A percentile compares a stretch with the other conserved stretches of the same genome.
Evolutionary conservation across 257 asterid genomes (phyloP).

Genomic region (Leptodermis oblonga): DNA sequence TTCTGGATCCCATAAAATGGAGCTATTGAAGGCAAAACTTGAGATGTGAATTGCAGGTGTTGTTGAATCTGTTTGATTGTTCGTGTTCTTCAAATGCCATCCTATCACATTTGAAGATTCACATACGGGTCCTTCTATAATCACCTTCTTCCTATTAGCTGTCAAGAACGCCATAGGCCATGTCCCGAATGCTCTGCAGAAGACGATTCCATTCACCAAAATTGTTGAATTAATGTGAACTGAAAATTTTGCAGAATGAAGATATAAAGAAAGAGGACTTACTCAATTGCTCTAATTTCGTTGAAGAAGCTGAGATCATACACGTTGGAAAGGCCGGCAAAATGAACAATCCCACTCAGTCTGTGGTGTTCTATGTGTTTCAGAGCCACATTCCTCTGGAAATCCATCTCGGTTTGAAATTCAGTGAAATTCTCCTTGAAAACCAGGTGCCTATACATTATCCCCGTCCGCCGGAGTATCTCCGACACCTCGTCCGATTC

Average conservation of each 20-base stretch:
- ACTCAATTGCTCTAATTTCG: slow-evolving; percentile 72
- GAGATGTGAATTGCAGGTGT: slow-evolving; percentile 61
- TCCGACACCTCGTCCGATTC: slow-evolving; percentile 51
- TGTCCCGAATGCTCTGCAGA: slow-evolving; percentile 69
- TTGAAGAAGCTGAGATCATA: slow-evolving; percentile 81
- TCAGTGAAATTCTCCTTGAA: slow-evolving; percentile 78
- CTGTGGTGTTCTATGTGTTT: slow-evolving; percentile 87
- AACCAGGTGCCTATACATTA: slow-evolving; percentile 83
- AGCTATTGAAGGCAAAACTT: slow-evolving; percentile 84
- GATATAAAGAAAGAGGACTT: slow-evolving; percentile 23
- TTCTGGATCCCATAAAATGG: slow-evolving; percentile 95
- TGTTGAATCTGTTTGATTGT: slow-evolving; percentile 33
- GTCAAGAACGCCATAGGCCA: slow-evolving; percentile 76
- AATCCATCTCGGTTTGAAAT: slow-evolving; percentile 56
- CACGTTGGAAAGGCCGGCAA: slow-evolving; percentile 70
- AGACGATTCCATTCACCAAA: not conserved
- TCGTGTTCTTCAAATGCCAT: slow-evolving; percentile 78
- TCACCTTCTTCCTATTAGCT: slow-evolving; percentile 54
- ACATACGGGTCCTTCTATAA: slow-evolving; percentile 74
- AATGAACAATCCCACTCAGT: slow-evolving; percentile 83
- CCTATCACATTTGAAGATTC: slow-evolving; percentile 70
- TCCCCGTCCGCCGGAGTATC: slow-evolving; percentile 62
- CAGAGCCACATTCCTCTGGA: slow-evolving; percentile 77
- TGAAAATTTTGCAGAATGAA: not conserved
- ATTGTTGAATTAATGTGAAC: not conserved